phyloP scores from a whole-genome alignment of 345 rosid genomes.

The Corchorus capsularis region DNA sequence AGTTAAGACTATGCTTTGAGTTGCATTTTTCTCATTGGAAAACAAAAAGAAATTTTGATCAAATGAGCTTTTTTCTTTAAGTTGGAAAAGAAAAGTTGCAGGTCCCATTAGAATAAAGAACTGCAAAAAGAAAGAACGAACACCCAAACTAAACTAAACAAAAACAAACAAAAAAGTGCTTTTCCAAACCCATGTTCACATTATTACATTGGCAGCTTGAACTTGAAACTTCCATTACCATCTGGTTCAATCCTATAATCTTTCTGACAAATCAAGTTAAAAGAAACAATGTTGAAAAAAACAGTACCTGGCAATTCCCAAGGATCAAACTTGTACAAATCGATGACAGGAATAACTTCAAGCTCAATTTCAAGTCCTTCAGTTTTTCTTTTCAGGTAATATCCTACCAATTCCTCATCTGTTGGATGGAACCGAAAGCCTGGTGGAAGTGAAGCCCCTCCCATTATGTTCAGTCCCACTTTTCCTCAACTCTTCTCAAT shows the following conservation, averaged over 20 bases:
- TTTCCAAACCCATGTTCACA: slow-evolving; percentile 33
- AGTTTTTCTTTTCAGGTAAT: slow-evolving; percentile 74
- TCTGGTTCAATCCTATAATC: background rate
- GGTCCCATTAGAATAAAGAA: slow-evolving; percentile 21
- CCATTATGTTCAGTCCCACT: slow-evolving; percentile 38
- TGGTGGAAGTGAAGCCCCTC: slow-evolving; percentile 76
- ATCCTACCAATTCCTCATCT: slow-evolving; percentile 85
- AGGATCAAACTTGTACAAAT: slow-evolving; percentile 90
- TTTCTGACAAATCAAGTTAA: background rate
- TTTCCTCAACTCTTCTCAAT: slow-evolving; percentile 16
- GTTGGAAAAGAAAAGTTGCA: slow-evolving; percentile 19
- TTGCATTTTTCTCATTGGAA: background rate
- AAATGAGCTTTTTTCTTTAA: slow-evolving; percentile 20
- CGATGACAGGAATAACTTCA: slow-evolving; percentile 76
- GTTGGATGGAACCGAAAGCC: slow-evolving; percentile 93
- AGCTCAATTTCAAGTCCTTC: slow-evolving; percentile 77
- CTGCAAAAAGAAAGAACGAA: background rate
- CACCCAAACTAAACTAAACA: slow-evolving; percentile 5
- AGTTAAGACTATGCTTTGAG: too few relatives aligned
- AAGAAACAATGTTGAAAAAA: background rate
- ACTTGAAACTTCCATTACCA: background rate
- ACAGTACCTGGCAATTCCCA: slow-evolving; percentile 88
- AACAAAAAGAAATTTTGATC: background rate
- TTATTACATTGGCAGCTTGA: background rate
- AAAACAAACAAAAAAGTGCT: slow-evolving; percentile 37